Conservation (phyloP, 1,284 basidiomycete species). For the Rhodofomes roseus region DNA sequence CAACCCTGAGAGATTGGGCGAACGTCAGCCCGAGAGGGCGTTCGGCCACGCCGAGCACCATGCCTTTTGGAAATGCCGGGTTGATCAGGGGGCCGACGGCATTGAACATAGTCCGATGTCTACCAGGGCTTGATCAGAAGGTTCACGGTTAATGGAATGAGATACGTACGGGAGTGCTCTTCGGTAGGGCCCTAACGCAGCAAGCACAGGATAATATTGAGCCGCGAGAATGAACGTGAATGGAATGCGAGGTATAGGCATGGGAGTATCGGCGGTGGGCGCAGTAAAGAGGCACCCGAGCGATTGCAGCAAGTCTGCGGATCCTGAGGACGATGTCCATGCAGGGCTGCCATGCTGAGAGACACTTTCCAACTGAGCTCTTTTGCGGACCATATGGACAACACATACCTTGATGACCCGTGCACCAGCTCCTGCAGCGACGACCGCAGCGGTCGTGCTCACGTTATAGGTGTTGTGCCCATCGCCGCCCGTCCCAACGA, state of each 20-base stretch:
- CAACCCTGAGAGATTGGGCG: constrained; percentile 67
- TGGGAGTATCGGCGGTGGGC: constrained; percentile 53
- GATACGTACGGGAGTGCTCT: constrained; percentile 70
- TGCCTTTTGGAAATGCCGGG: constrained; percentile 79
- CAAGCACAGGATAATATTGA: constrained; percentile 89
- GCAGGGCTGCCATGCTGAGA: constrained; percentile 88
- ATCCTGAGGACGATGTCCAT: constrained; percentile 92
- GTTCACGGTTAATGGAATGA: neutral
- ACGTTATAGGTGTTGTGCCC: constrained; percentile 98
- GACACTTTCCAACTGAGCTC: neutral
- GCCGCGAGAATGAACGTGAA: constrained; percentile 95
- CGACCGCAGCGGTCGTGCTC: constrained; percentile 91
- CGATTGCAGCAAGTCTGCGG: constrained; percentile 88
- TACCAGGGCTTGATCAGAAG: neutral
- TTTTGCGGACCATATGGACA: neutral
- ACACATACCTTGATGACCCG: constrained; percentile 82
- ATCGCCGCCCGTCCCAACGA: constrained; percentile 89
- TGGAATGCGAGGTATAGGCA: constrained; percentile 57
- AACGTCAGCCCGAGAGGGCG: constrained; percentile 84
- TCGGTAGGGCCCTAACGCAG: constrained; percentile 82
- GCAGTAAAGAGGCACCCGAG: constrained; percentile 81
- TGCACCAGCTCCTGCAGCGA: constrained; percentile 93
- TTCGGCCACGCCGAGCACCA: constrained; percentile 91
- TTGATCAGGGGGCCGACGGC: constrained; percentile 94
- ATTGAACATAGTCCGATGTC: constrained; percentile 94